Percentiles rank a stretch among this genome's conserved stretches.
Conservation (phyloP, 2,329 filamentous ascomycete species). For the Aspergillus awamori region DNA sequence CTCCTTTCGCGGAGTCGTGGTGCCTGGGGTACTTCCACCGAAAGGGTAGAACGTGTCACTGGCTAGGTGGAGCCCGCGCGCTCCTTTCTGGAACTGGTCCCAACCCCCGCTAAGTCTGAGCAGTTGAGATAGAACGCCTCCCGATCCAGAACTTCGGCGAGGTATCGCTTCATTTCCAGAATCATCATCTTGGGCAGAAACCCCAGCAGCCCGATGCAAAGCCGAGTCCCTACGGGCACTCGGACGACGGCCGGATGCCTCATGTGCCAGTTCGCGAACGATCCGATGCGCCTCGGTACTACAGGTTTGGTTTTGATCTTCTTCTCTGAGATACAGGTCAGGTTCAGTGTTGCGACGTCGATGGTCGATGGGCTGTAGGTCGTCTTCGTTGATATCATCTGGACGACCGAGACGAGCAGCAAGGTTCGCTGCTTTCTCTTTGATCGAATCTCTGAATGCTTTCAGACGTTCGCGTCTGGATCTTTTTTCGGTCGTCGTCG, state of each 20-base stretch:
- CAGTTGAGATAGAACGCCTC: conserved; percentile 2
- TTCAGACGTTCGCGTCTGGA: not conserved
- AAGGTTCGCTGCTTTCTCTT: not conserved
- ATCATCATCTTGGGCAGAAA: not conserved
- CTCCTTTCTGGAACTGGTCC: not conserved
- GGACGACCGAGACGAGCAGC: conserved; percentile 9
- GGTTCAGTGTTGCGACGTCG: not conserved
- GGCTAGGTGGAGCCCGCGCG: not conserved
- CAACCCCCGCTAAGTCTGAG: conserved; percentile 4
- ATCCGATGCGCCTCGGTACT: conserved; percentile 8
- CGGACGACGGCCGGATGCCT: not conserved
- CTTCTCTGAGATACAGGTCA: not conserved
- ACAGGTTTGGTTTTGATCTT: not conserved
- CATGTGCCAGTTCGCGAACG: not conserved
- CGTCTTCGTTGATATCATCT: conserved; percentile 2
- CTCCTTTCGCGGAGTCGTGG: conserved; percentile 14
- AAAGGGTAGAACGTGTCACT: conserved; percentile 1
- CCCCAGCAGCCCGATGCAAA: not conserved
- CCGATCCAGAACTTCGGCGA: not conserved
- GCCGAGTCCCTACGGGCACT: conserved; percentile 1
- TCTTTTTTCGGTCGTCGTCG: not conserved
- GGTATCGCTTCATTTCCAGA: not conserved
- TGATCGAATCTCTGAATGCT: conserved; percentile 1
- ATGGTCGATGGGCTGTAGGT: conserved; percentile 8
- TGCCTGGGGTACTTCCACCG: conserved; percentile 1